A percentile compares a stretch with the other conserved stretches of the same genome.
Conservation (phyloP, 2,329 filamentous ascomycete genomes). For the Neobulgaria alba region DNA sequence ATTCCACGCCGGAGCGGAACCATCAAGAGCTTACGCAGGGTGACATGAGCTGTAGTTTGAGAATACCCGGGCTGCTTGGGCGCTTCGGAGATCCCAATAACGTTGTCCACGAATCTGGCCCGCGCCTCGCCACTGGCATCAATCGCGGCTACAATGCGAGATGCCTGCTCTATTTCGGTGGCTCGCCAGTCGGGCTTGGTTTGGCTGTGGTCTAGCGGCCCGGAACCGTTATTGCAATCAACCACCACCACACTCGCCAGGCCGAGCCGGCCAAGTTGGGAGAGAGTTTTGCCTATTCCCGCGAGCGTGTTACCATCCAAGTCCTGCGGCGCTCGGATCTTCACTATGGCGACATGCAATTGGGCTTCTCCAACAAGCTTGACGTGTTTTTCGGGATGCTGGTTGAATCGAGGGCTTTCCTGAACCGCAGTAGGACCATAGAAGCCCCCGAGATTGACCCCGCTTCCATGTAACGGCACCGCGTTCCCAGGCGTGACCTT, state of each 20-base stretch:
- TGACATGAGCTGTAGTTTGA: slow-evolving; percentile 29
- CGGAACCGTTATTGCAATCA: slow-evolving; percentile 48
- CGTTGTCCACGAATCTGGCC: slow-evolving; percentile 55
- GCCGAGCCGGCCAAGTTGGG: slow-evolving; percentile 74
- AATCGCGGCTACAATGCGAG: slow-evolving; percentile 66
- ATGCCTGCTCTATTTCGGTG: slow-evolving; percentile 52
- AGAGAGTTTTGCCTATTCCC: slow-evolving; percentile 75
- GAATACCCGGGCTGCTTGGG: slow-evolving; percentile 2
- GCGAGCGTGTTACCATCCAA: slow-evolving; percentile 60
- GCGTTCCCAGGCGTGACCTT: neutral
- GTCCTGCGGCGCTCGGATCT: slow-evolving; percentile 65
- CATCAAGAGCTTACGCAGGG: slow-evolving; percentile 47
- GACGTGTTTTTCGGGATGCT: slow-evolving; percentile 32
- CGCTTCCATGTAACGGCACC: slow-evolving; percentile 23
- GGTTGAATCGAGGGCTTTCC: slow-evolving; percentile 51
- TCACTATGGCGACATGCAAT: slow-evolving; percentile 76
- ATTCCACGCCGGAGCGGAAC: slow-evolving; percentile 58
- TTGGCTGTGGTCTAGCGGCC: slow-evolving; percentile 4
- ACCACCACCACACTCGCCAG: slow-evolving; percentile 76
- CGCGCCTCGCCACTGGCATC: slow-evolving; percentile 60
- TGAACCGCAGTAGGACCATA: slow-evolving; percentile 52
- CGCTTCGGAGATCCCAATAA: slow-evolving; percentile 30
- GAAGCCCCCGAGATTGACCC: slow-evolving; percentile 52
- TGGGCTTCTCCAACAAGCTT: slow-evolving; percentile 22
- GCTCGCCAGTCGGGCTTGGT: slow-evolving; percentile 31